phyloP scores from a whole-genome alignment of 768 basidiomycete genomes.

The Kockovaella imperatae region DNA sequence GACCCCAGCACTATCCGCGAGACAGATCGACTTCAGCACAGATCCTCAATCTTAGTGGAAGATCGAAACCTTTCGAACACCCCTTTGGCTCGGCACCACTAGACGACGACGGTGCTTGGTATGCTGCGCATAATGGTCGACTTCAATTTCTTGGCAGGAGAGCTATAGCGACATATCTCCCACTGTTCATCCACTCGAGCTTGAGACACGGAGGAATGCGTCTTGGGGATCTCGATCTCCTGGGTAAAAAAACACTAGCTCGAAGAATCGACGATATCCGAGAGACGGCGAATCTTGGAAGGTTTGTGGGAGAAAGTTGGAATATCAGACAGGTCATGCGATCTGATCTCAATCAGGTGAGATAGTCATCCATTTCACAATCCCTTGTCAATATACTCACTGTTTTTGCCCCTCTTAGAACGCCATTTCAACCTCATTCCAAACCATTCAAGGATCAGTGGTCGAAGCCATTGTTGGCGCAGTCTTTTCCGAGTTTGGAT shows the following conservation, averaged over 20 bases:
- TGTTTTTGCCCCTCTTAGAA: constrained; percentile 14
- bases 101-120: neutral
- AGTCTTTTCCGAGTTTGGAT: constrained; percentile 28
- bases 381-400: constrained; percentile 3
- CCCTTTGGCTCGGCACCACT: neutral
- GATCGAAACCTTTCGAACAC: neutral
- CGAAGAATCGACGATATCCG: constrained; percentile 32
- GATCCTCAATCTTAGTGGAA: neutral
- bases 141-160: constrained; percentile 39
- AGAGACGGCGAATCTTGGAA: constrained; percentile 36
- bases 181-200: constrained; percentile 38
- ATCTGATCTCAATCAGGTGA: constrained; percentile 18
- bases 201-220: constrained; percentile 1
- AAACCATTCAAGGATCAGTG: constrained; percentile 25
- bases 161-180: constrained; percentile 30
- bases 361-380: neutral
- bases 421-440: constrained; percentile 9
- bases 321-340: constrained; percentile 29
- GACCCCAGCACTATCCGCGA: constrained; percentile 5
- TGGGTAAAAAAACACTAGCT: constrained; percentile 23
- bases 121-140: constrained; percentile 32
- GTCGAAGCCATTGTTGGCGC: constrained; percentile 35
- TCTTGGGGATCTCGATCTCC: constrained; percentile 16
- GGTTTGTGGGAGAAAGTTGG: constrained; percentile 31
- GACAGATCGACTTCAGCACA: neutral